A percentile compares a stretch with the other conserved stretches of the same genome.
phyloP scores from a whole-genome alignment of 2,329 filamentous ascomycete genomes.

The Aspergillus eucalypticola region DNA sequence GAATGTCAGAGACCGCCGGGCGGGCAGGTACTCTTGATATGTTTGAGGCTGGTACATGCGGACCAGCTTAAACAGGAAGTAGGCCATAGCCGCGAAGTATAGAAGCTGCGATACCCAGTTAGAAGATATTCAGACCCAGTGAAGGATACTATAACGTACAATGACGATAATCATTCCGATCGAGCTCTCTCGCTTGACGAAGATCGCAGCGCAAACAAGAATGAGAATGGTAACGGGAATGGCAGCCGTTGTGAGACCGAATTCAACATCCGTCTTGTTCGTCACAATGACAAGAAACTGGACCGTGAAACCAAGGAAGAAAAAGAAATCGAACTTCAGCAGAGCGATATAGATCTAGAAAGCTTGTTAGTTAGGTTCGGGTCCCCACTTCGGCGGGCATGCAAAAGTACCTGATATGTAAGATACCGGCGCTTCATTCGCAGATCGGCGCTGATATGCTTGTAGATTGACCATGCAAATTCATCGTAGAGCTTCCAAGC shows the following conservation, averaged over 20 bases:
- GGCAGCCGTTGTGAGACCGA: conserved; percentile 81
- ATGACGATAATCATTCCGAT: conserved; percentile 76
- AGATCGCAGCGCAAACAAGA: conserved; percentile 79
- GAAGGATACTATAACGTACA: conserved; percentile 38
- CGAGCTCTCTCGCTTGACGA: conserved; percentile 79
- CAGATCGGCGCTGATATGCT: conserved; percentile 96
- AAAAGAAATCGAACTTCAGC: conserved; percentile 99
- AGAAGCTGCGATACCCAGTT: conserved; percentile 55
- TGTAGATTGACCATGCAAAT: conserved; percentile 99
- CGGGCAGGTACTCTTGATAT: conserved; percentile 67
- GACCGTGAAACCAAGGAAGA: conserved; percentile 97
- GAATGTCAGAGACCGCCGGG: conserved; percentile 81
- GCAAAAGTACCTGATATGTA: conserved; percentile 77
- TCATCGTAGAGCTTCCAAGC: conserved; percentile 97
- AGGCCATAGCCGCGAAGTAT: conserved; percentile 84
- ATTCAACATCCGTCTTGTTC: conserved; percentile 68
- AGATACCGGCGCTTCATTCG: conserved; percentile 96
- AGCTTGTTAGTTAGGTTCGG: conserved; percentile 25
- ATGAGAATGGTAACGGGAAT: conserved; percentile 90
- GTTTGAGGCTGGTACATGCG: conserved; percentile 80
- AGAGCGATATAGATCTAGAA: conserved; percentile 91
- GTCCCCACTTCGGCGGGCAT: neutral
- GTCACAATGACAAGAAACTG: conserved; percentile 95
- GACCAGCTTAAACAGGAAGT: conserved; percentile 97
- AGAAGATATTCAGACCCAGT: conserved; percentile 5